Percentiles rank a stretch among this genome's conserved stretches.
Evolutionary conservation across 2,329 filamentous ascomycete genomes (phyloP).

Genomic region (Aureobasidium namibiae): DNA sequence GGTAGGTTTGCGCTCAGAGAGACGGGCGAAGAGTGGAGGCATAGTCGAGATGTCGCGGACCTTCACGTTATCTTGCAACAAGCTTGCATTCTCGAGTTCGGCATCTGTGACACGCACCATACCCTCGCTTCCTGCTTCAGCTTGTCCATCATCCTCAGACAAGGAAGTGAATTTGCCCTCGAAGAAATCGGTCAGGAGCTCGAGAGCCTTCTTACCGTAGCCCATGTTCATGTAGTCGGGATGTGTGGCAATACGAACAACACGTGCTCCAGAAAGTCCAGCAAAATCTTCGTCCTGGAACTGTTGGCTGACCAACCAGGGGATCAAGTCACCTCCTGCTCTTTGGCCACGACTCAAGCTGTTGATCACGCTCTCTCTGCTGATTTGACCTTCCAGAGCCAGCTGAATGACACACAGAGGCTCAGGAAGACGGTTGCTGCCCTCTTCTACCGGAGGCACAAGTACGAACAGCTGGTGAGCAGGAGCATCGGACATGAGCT

Average conservation of each 20-base stretch:
- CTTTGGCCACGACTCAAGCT: constrained; percentile 81
- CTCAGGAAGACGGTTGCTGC: constrained; percentile 72
- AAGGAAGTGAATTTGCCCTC: constrained; percentile 85
- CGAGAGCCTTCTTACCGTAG: constrained; percentile 81
- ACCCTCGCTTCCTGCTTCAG: constrained; percentile 37
- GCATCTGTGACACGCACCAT: constrained; percentile 74
- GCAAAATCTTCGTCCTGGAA: constrained; percentile 98
- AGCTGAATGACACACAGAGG: constrained; percentile 93
- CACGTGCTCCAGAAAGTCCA: constrained; percentile 77
- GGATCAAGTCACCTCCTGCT: constrained; percentile 86
- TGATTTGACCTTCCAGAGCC: constrained; percentile 89
- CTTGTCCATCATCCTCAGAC: constrained; percentile 56
- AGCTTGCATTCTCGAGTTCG: constrained; percentile 65
- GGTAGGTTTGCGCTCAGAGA: constrained; percentile 73
- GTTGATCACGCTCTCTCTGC: constrained; percentile 82
- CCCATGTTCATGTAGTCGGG: constrained; percentile 90
- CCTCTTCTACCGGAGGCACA: constrained; percentile 73
- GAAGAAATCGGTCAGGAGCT: constrained; percentile 86
- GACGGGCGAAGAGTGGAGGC: constrained; percentile 84
- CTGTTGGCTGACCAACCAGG: constrained; percentile 95
- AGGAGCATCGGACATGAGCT: constrained; percentile 95
- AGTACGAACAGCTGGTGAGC: constrained; percentile 95
- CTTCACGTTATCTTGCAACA: constrained; percentile 81
- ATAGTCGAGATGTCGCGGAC: constrained; percentile 85
- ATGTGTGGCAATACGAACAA: constrained; percentile 93